phyloP scores from a whole-genome alignment of 1,284 basidiomycete genomes.

The Anthracocystis setariae region DNA sequence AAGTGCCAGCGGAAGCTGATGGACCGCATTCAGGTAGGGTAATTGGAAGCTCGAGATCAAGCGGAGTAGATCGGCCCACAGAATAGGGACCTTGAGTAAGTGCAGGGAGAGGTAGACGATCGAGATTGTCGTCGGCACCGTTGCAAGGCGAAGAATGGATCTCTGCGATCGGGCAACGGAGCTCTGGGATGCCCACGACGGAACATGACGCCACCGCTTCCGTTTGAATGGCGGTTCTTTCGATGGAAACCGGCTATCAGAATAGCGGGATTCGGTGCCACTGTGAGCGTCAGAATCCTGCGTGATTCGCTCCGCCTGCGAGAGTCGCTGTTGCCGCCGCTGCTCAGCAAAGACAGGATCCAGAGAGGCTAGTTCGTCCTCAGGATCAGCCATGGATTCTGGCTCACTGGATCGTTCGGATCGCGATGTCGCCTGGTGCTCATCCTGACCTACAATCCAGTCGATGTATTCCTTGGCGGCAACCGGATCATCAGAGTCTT shows the following conservation, averaged over 20 bases:
- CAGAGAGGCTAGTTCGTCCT: constrained; percentile 42
- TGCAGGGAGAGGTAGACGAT: constrained; percentile 58
- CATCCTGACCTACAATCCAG: constrained; percentile 36
- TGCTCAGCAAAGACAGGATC: constrained; percentile 47
- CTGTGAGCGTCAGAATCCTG: background rate
- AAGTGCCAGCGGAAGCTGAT: constrained; percentile 76
- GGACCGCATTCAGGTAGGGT: constrained; percentile 82
- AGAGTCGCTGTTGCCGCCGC: constrained; percentile 21
- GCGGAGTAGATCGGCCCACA: constrained; percentile 45
- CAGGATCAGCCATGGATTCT: constrained; percentile 32
- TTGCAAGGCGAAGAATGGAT: constrained; percentile 31
- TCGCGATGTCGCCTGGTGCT: constrained; percentile 7
- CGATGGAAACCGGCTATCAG: background rate
- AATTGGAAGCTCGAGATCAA: constrained; percentile 78
- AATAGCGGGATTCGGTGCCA: background rate
- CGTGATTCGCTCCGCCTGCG: background rate
- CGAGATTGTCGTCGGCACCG: constrained; percentile 39
- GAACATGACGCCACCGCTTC: constrained; percentile 13
- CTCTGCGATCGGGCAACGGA: constrained; percentile 25
- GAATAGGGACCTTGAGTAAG: constrained; percentile 50
- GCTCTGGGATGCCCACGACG: constrained; percentile 29
- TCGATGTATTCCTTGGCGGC: constrained; percentile 36
- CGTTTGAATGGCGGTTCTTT: background rate
- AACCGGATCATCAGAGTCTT: constrained; percentile 28
- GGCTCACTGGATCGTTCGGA: constrained; percentile 30